Evolutionary conservation across 2,329 filamentous ascomycete genomes (phyloP).

Genomic region (Claviceps spartinae): DNA sequence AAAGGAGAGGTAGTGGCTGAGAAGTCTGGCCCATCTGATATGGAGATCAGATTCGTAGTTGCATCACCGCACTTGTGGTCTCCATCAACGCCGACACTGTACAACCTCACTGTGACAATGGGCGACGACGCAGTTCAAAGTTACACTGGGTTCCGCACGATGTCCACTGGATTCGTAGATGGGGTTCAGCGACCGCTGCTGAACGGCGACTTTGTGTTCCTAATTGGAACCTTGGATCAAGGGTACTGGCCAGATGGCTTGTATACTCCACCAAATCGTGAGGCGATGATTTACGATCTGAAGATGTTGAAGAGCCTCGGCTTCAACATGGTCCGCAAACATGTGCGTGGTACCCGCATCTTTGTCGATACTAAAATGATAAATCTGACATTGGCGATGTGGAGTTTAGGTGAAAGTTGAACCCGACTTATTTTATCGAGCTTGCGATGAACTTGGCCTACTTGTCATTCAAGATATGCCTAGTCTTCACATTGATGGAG

Average conservation of each 20-base stretch:
- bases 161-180: conserved; percentile 40
- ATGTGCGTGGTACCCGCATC: conserved; percentile 29
- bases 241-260: conserved; percentile 61
- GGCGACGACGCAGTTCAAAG: conserved; percentile 41
- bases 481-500: conserved; percentile 28
- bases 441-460: conserved; percentile 52
- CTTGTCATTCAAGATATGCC: conserved; percentile 64
- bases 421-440: conserved; percentile 51
- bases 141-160: conserved; percentile 57
- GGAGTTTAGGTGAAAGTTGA: conserved; percentile 47
- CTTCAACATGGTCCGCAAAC: conserved; percentile 59
- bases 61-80: conserved; percentile 48
- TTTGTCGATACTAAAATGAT: background rate
- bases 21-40: conserved; percentile 30
- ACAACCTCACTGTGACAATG: conserved; percentile 45
- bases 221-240: conserved; percentile 56
- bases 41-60: conserved; percentile 41
- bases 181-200: conserved; percentile 48
- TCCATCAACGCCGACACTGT: conserved; percentile 47
- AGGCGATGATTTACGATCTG: conserved; percentile 56
- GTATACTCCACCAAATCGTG: conserved; percentile 48
- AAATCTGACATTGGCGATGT: background rate
- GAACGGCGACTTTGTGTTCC: conserved; percentile 56
- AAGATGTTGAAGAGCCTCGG: conserved; percentile 50
- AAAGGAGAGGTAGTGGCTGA: conserved; percentile 28